Evolutionary conservation across 169 alveolate genomes (phyloP).

Genomic region (Sarcocystis neurona): DNA sequence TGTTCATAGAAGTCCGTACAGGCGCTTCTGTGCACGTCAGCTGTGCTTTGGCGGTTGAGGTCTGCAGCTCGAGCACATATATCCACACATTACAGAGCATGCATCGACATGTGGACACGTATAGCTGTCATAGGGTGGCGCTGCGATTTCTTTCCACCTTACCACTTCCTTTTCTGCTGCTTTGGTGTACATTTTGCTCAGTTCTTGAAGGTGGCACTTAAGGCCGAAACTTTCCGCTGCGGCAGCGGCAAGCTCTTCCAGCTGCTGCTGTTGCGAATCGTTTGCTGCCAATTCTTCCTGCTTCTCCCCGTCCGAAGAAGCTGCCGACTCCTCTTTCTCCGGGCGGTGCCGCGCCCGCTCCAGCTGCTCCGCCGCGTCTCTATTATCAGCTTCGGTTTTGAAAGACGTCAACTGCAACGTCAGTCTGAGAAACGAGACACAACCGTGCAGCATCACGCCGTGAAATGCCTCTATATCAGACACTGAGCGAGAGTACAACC

Average conservation of each 20-base stretch:
- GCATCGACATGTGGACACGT: background rate
- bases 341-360: background rate
- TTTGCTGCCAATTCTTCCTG: background rate
- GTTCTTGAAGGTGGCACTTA: constrained; percentile 34
- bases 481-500: no score
- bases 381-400: constrained; percentile 11
- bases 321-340: background rate
- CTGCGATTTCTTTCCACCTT: no score
- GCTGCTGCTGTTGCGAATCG: background rate
- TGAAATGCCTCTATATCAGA: no score
- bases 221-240: constrained; percentile 24
- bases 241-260: constrained; percentile 25
- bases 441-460: no score
- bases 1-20: no score
- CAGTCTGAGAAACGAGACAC: background rate
- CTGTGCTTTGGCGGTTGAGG: no score
- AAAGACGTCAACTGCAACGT: constrained; percentile 6
- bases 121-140: background rate
- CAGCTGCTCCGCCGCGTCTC: background rate
- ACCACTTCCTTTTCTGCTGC: background rate
- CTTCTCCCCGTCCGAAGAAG: background rate
- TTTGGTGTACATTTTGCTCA: background rate
- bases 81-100: background rate
- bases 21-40: no score
- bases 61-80: no score